Conservation (phyloP, 108 stramenopile species). For the Schizochytrium sp. region DNA sequence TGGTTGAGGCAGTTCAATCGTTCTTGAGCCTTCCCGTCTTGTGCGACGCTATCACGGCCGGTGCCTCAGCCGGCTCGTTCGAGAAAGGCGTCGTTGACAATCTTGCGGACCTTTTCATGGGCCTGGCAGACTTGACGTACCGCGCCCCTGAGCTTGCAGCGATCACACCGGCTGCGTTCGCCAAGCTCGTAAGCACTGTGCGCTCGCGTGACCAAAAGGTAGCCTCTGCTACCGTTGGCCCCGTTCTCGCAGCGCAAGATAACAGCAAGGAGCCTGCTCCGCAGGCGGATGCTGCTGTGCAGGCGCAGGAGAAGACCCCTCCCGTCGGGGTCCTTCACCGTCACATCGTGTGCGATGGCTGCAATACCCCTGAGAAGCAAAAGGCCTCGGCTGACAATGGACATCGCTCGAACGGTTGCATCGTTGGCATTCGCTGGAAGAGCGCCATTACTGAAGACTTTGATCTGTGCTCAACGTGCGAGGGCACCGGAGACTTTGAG, state of each 20-base stretch:
- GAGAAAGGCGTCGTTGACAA: not conserved
- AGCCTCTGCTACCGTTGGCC: not conserved
- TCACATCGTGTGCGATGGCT: not conserved
- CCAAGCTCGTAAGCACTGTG: not conserved
- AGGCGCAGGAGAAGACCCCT: not conserved
- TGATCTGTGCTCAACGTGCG: slow-evolving; percentile 7
- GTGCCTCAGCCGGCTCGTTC: not conserved
- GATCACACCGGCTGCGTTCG: not conserved
- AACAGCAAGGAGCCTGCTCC: not conserved
- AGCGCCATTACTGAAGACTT: slow-evolving; percentile 5
- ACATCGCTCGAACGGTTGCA: not conserved
- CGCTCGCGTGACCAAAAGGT: not conserved
- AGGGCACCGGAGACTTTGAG: not conserved
- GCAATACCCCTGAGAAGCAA: not conserved
- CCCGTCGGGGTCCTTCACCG: not conserved
- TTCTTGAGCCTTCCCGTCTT: not conserved
- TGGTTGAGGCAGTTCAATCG: not conserved
- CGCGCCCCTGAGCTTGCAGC: not conserved
- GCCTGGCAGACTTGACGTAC: not conserved
- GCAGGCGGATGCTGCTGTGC: not conserved
- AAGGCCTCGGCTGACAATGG: not conserved
- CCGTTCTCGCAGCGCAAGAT: not conserved
- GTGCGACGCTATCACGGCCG: not conserved
- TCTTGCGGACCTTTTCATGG: not conserved
- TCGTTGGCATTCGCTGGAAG: slow-evolving; percentile 7